Conservation (phyloP, 148 eudicot genomes). For the Arbutus unedo region DNA sequence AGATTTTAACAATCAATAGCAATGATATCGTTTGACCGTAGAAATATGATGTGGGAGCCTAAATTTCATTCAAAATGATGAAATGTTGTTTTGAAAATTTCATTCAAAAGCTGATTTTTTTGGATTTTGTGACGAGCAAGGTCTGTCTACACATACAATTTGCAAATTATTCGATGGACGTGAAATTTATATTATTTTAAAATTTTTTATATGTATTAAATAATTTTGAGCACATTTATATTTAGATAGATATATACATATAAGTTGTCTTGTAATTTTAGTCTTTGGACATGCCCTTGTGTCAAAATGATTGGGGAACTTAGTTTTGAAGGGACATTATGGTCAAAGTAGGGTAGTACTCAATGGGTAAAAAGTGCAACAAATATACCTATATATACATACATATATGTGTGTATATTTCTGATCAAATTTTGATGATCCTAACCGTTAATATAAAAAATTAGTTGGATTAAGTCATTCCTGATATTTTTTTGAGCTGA, state of each 20-base stretch:
- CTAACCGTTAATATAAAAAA: too few species aligned
- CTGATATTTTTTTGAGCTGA: too few species aligned
- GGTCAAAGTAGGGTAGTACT: neutral
- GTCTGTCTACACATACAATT: too few species aligned
- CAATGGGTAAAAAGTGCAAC: neutral
- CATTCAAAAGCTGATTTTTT: neutral
- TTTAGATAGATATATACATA: too few species aligned
- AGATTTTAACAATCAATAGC: neutral
- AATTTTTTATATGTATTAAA: too few species aligned
- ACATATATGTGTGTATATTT: too few species aligned
- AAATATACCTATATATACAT: neutral
- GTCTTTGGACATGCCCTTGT: neutral
- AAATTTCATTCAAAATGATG: constrained; percentile 2
- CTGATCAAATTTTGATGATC: too few species aligned
- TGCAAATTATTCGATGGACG: too few species aligned
- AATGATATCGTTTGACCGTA: neutral
- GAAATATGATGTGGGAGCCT: neutral
- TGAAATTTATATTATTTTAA: too few species aligned
- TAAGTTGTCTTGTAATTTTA: neutral
- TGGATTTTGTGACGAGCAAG: neutral
- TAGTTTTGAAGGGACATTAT: neutral
- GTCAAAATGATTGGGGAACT: neutral
- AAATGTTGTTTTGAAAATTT: neutral
- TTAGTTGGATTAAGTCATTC: too few species aligned
- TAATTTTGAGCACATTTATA: too few species aligned